Evolutionary conservation across 805 yeast genomes (phyloP).

Genomic region (Saturnispora kantuleensis): DNA sequence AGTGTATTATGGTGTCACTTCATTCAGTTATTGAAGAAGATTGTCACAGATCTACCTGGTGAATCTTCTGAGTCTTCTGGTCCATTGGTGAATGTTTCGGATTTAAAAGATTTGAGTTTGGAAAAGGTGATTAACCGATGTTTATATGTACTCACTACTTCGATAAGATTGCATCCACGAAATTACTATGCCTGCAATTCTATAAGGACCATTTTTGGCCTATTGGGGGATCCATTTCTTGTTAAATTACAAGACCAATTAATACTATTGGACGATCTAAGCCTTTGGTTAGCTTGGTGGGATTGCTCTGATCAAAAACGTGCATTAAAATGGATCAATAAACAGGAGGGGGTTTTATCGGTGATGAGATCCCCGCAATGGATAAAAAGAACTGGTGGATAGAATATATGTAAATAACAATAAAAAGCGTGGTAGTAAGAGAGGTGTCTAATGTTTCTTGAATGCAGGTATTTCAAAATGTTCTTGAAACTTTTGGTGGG

Average conservation of each 20-base stretch:
- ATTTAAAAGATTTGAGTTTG: neutral
- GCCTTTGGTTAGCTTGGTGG: conserved; percentile 8
- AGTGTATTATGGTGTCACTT: conserved; percentile 26
- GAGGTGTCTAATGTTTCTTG: conserved; percentile 32
- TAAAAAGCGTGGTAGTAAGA: neutral
- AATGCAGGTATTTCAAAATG: conserved; percentile 62
- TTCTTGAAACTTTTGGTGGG: conserved; percentile 64
- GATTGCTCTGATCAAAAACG: too few relatives aligned
- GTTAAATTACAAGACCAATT: neutral
- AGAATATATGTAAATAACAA: neutral
- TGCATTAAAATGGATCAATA: neutral
- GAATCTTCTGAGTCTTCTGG: neutral
- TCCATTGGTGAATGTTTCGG: neutral
- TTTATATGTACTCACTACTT: conserved; percentile 11
- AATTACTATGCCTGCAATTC: conserved; percentile 42
- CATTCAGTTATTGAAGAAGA: neutral
- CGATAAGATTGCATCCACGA: conserved; percentile 32
- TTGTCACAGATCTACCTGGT: neutral
- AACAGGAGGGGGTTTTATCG: neutral
- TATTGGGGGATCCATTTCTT: neutral
- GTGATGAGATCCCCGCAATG: neutral
- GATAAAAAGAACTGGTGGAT: neutral
- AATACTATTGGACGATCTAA: conserved; percentile 7
- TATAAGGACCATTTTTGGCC: conserved; percentile 17
- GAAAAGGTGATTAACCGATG: neutral